These are phyloP conservation scores for Pichia sp. DNA, from an alignment of 1,139 yeast species.

Conservation along the genomic window DNA sequence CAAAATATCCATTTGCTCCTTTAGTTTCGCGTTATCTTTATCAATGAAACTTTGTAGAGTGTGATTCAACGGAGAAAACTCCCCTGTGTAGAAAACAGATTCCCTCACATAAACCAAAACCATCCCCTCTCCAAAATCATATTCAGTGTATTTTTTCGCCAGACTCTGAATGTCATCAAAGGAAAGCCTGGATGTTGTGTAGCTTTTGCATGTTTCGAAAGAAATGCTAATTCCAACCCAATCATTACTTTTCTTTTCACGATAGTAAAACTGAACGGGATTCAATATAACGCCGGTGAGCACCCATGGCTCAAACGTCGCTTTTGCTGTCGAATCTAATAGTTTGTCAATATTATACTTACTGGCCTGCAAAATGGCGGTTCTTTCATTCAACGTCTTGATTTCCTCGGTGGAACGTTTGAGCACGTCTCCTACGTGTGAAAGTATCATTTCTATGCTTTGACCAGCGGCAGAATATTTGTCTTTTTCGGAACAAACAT, in stretches of 20 bases:
- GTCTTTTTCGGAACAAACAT: constrained; percentile 10
- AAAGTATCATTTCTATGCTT: constrained; percentile 8
- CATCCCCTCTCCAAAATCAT: constrained; percentile 29
- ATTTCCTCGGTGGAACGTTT: constrained; percentile 17
- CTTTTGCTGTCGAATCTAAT: constrained; percentile 20
- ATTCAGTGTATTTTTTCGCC: constrained; percentile 23
- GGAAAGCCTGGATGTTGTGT: constrained; percentile 17
- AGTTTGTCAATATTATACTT: constrained; percentile 28
- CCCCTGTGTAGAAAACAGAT: constrained; percentile 22
- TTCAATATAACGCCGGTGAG: constrained; percentile 32
- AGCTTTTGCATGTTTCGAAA: constrained; percentile 26
- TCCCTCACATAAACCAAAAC: constrained; percentile 32
- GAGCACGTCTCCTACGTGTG: constrained; percentile 19
- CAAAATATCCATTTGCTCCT: constrained; percentile 9
- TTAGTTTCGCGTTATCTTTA: constrained; percentile 26
- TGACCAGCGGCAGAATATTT: constrained; percentile 17
- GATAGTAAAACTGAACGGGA: constrained; percentile 30
- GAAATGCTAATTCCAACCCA: constrained; percentile 29
- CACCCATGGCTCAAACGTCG: constrained; percentile 32
- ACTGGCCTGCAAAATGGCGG: constrained; percentile 2
- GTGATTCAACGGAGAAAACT: constrained; percentile 15
- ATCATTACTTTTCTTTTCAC: constrained; percentile 16
- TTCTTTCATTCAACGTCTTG: constrained; percentile 1
- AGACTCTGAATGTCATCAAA: constrained; percentile 28
- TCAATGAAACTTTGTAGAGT: constrained; percentile 24